Conservation (phyloP, 176 grass and related monocot species). For the Carex parvula region DNA sequence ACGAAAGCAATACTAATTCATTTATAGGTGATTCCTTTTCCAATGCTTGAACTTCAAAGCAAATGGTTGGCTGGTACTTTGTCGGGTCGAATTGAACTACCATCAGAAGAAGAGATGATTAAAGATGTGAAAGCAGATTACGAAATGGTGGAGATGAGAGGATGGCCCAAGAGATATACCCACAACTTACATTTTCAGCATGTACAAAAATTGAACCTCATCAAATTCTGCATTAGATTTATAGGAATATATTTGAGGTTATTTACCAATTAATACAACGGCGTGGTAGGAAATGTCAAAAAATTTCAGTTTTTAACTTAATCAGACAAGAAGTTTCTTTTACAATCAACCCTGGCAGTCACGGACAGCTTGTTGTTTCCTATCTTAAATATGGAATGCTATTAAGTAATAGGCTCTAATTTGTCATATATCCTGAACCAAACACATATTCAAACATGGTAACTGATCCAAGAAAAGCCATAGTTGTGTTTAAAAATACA, state of each 20-base stretch:
- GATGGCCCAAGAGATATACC: constrained; percentile 87
- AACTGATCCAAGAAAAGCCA: neutral
- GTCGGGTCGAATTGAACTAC: constrained; percentile 53
- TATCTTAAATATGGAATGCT: neutral
- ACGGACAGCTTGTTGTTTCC: neutral
- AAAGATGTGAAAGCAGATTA: constrained; percentile 55
- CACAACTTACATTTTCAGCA: constrained; percentile 60
- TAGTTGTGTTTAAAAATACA: neutral
- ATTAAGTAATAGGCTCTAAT: neutral
- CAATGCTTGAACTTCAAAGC: constrained; percentile 77
- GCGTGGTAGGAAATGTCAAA: neutral
- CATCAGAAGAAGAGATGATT: constrained; percentile 61
- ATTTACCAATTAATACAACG: neutral
- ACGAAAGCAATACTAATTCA: neutral
- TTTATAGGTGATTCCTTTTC: constrained; percentile 64
- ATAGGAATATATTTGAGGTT: neutral
- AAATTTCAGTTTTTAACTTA: neutral
- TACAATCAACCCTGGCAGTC: neutral
- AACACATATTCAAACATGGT: neutral
- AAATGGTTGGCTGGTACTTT: constrained; percentile 79
- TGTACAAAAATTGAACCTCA: neutral
- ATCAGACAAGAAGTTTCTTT: neutral
- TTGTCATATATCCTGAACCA: neutral
- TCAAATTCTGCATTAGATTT: neutral
- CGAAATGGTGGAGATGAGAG: constrained; percentile 26